Evolutionary conservation across 2,329 filamentous ascomycete species (phyloP).

Genomic region (Beauveria rudraprayagi): DNA sequence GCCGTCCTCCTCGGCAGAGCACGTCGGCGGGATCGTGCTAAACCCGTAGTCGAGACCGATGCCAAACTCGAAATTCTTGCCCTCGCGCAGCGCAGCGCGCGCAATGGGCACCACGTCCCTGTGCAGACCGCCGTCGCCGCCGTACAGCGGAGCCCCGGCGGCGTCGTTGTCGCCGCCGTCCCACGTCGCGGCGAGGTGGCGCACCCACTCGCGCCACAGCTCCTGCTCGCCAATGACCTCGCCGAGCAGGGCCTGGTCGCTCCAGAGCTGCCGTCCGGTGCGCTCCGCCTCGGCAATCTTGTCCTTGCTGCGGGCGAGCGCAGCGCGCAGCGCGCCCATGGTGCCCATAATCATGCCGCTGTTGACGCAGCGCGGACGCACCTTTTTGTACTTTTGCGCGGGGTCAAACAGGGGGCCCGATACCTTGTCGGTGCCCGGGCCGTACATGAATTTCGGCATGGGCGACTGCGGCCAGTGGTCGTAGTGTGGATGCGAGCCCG

Average conservation of each 20-base stretch:
- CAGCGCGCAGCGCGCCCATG: constrained; percentile 20
- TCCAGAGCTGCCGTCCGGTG: constrained; percentile 29
- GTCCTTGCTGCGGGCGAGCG: constrained; percentile 19
- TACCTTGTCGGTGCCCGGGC: constrained; percentile 23
- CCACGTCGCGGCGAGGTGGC: constrained; percentile 23
- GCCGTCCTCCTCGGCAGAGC: constrained; percentile 29
- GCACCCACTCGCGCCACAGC: constrained; percentile 27
- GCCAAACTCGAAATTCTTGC: constrained; percentile 28
- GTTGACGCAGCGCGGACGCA: constrained; percentile 28
- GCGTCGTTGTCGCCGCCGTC: constrained; percentile 23
- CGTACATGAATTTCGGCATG: constrained; percentile 26
- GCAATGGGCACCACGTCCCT: constrained; percentile 20
- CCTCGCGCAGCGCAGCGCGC: constrained; percentile 19
- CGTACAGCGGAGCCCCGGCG: constrained; percentile 12
- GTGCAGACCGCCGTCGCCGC: constrained; percentile 6
- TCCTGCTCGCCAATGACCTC: constrained; percentile 33
- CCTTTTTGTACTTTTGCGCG: constrained; percentile 24
- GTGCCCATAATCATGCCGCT: constrained; percentile 30
- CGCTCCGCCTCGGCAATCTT: constrained; percentile 22
- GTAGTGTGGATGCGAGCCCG: constrained; percentile 28
- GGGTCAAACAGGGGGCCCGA: constrained; percentile 21
- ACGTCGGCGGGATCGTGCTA: constrained; percentile 28
- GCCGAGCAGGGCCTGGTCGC: constrained; percentile 29
- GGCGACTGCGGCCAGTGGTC: constrained; percentile 30
- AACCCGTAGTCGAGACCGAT: constrained; percentile 33